Base-by-base conservation (phyloP, 257 asterid genomes). In the Jacaranda mimosifolia region DNA sequence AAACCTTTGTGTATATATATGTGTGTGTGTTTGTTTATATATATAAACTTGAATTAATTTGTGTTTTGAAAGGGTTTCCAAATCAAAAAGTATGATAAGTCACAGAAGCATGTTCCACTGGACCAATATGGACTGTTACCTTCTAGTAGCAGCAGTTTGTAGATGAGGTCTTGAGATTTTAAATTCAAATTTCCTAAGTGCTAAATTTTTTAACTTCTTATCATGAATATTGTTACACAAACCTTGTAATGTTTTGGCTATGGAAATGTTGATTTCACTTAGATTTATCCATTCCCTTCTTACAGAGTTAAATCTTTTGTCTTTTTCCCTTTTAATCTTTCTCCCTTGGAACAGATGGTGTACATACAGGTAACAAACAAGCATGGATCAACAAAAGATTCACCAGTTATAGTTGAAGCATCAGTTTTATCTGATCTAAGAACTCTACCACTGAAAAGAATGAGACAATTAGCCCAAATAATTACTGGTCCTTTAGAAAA, bases 371-470 rank as follows among this genome's bases (percentile, higher is more conserved):
- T 86, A 45, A 81, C 85, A 68, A 91, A 86, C 84, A 77, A 75
- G 55, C 56, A 80, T 59, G 97, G 97, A 38, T 91, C 97, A n/a
- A 89, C 97, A n/a, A 81, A 70, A 67, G 90, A 91, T 72, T 85
- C 90, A 35, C 91, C 94, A 51, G 84, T 91, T 70, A 73, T 77
- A 40, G 85, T 91, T 78, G 88, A 85, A 53, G 90, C 91, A 75
- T 87, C 93, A 70, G 71, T 91, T 68, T 73, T 84, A 70, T 82
- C 89, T 48, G 71, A 75, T 13, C 9, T 39, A 5, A 90, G 89
- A 56, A 42, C 14, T 59, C 76, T 83, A 32, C 67, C 49, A 13
- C 83, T 84, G n/a, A 83, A 85, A 85, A 87, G 97, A 76, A 79
- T 89, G 86, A 84, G 65, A 77, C 87, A 89, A 73, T 78, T 91